These are phyloP conservation scores for Ceratocystis diversiconidia DNA, from an alignment of 2,329 filamentous ascomycete species.

Conservation along the genomic window DNA sequence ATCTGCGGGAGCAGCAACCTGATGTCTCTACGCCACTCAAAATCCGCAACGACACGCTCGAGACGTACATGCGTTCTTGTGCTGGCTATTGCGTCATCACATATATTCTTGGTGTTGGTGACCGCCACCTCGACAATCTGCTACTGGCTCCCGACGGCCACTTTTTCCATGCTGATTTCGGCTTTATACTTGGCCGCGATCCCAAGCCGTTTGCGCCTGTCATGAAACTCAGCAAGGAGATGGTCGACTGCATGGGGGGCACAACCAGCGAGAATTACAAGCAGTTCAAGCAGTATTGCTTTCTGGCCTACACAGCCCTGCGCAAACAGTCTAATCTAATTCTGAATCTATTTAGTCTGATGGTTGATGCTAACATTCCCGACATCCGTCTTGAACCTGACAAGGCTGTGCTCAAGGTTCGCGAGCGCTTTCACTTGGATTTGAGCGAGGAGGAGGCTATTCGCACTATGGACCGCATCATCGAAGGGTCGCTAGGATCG, in stretches of 20 bases:
- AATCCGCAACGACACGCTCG: slow-evolving; percentile 80
- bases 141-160: slow-evolving; percentile 78
- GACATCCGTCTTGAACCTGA: slow-evolving; percentile 87
- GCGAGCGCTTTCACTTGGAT: slow-evolving; percentile 86
- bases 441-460: slow-evolving; percentile 87
- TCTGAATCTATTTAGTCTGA: slow-evolving; percentile 85
- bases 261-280: slow-evolving; percentile 65
- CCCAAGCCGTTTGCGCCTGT: slow-evolving; percentile 94
- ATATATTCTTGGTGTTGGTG: slow-evolving; percentile 89
- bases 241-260: slow-evolving; percentile 98
- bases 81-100: slow-evolving; percentile 98
- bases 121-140: slow-evolving; percentile 90
- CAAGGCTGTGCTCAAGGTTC: slow-evolving; percentile 86
- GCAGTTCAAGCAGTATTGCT: slow-evolving; percentile 89
- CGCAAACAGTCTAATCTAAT: slow-evolving; percentile 84
- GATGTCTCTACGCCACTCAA: slow-evolving; percentile 69
- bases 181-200: slow-evolving; percentile 91
- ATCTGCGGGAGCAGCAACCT: slow-evolving; percentile 78
- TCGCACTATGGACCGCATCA: slow-evolving; percentile 71
- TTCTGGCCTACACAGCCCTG: slow-evolving; percentile 82
- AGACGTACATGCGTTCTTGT: slow-evolving; percentile 90
- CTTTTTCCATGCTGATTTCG: slow-evolving; percentile 98
- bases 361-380: slow-evolving; percentile 95
- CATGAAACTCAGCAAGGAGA: slow-evolving; percentile 94
- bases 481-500: slow-evolving; percentile 79